phyloP scores from a whole-genome alignment of 208 protist genomes.

The Trichomonas gallinae region DNA sequence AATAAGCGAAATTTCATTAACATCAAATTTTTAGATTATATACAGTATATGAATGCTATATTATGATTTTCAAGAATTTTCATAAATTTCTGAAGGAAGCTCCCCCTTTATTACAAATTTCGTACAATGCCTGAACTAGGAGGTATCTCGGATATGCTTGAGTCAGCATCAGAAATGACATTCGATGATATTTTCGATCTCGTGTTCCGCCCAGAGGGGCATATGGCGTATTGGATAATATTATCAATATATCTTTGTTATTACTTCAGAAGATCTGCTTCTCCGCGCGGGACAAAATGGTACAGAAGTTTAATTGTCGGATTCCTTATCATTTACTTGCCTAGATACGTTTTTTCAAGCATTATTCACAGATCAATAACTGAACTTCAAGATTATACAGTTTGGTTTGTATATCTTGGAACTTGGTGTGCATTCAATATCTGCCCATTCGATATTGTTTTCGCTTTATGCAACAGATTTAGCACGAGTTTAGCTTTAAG shows the following conservation, averaged over 20 bases:
- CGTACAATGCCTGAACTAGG: too few species aligned
- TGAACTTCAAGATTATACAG: not conserved
- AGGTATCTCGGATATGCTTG: not conserved
- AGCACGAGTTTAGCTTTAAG: not conserved
- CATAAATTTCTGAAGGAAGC: too few species aligned
- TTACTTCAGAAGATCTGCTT: not conserved
- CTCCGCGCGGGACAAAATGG: not conserved
- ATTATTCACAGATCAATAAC: not conserved
- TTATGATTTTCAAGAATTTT: too few species aligned
- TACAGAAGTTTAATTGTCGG: not conserved
- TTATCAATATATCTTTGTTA: not conserved
- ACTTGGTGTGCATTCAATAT: not conserved
- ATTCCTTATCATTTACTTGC: not conserved
- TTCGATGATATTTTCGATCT: not conserved
- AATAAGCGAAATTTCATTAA: too few species aligned
- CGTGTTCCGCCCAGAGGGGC: not conserved
- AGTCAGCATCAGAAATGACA: not conserved
- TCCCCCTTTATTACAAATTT: too few species aligned
- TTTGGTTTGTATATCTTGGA: not conserved
- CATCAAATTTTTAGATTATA: too few species aligned
- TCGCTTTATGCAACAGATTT: not conserved
- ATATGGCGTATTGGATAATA: not conserved
- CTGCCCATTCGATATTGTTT: not conserved
- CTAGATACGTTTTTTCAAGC: not conserved
- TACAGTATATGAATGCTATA: too few species aligned